Base-by-base conservation (phyloP, 257 asterid species). In the Nicotiana noctiflora region DNA sequence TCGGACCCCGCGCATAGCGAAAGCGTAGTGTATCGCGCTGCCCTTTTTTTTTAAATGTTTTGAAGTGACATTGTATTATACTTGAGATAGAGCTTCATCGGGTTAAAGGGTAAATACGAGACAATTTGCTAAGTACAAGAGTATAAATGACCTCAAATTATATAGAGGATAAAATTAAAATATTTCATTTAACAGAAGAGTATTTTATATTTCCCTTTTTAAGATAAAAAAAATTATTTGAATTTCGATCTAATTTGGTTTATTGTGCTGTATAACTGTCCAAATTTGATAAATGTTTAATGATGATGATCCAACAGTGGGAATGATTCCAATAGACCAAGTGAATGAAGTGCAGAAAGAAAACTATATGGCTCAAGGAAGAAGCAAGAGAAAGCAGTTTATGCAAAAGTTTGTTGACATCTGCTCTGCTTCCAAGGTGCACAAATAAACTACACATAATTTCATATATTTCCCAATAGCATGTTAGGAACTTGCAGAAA, bases 291-390 rank as follows among this genome's bases (percentile, higher is more conserved):
- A n/a, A 40, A 21, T 19, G 0, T 1, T 21, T 21, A 51, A 46
- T 68, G 44, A 44, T 72, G 8, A 23, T 72, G 90, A 83, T 82
- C 15, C 17, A 31, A 77, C 87, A 93, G 98, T 93, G 84, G 97
- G 97, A 81, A 92, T 83, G 84, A 79, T 93, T 37, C 91, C 90
- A 2, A 34, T 91, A 5, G 86, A 87, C 70, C 90, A 88, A 87
- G 97, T 84, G 87, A 92, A 91, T 80, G 87, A 84, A 1, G 91
- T 84, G 82, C 94, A 93, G 65, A 87, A 80, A 85, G 89, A 89
- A 64, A 84, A 21, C 61, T 84, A 84, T 82, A 79, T 88, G 89
- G 81, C 89, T 29, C 81, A 86, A 81, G 88, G 90, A 87, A 84
- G 89, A 74, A 57, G 70, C 83, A 91, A 89, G 86, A 88, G 91